Evolutionary conservation across 306 rosid species (phyloP).

Genomic region (Ormosia semicastrata): DNA sequence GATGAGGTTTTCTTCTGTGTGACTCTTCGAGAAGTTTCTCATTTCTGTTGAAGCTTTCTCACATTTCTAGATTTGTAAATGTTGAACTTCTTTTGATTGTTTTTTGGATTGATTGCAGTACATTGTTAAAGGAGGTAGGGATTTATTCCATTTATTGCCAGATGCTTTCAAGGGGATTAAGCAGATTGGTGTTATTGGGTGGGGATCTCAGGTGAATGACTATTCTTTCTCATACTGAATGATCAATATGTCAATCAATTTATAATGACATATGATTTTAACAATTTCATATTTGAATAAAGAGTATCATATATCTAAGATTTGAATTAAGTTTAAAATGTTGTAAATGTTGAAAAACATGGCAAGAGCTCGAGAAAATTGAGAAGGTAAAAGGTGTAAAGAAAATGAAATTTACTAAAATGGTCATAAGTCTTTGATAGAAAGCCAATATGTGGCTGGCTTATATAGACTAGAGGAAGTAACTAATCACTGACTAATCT

Average conservation of each 20-base stretch:
- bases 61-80: neutral
- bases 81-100: neutral
- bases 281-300: neutral
- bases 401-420: neutral
- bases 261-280: neutral
- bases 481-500: too few species aligned
- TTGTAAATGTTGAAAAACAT: neutral
- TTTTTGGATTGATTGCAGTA: slow-evolving; percentile 33
- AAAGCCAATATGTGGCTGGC: too few species aligned
- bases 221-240: neutral
- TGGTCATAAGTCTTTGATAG: neutral
- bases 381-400: neutral
- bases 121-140: slow-evolving; percentile 72
- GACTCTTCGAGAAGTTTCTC: neutral
- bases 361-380: neutral
- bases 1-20: slow-evolving; percentile 46
- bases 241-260: neutral
- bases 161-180: slow-evolving; percentile 74
- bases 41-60: neutral
- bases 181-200: slow-evolving; percentile 82
- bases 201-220: slow-evolving; percentile 80
- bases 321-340: neutral
- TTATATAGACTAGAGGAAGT: too few species aligned
- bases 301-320: neutral
- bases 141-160: slow-evolving; percentile 65